Evolutionary conservation across 371 early-diverging fungal species (phyloP).

Genomic region (Mucor indicus): DNA sequence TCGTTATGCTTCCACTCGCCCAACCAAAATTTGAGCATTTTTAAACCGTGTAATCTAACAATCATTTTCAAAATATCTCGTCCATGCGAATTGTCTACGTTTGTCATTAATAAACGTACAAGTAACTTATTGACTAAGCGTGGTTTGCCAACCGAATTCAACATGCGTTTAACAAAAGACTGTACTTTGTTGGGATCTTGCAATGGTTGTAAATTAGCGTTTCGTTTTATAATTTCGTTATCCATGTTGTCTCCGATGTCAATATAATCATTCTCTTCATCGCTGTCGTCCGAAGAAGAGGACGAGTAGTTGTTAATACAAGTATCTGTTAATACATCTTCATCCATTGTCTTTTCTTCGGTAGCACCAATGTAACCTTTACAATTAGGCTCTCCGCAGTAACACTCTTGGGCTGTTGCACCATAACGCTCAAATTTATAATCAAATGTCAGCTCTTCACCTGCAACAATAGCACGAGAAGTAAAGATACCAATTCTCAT

Average conservation of each 20-base stretch:
- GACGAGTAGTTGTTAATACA: not conserved
- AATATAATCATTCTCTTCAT: constrained; percentile 25
- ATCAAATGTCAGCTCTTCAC: constrained; percentile 91
- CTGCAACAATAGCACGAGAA: constrained; percentile 59
- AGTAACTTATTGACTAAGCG: constrained; percentile 50
- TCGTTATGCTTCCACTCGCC: constrained; percentile 46
- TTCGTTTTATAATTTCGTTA: not conserved
- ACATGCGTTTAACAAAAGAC: constrained; percentile 65
- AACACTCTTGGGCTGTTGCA: constrained; percentile 87
- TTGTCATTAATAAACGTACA: constrained; percentile 37
- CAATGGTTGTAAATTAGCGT: constrained; percentile 32
- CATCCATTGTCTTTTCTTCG: constrained; percentile 23
- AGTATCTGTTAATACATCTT: not conserved
- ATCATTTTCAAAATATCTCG: constrained; percentile 40
- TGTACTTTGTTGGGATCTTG: constrained; percentile 57
- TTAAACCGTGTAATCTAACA: constrained; percentile 44
- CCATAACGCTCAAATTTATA: constrained; percentile 90
- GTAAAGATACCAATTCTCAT: constrained; percentile 86
- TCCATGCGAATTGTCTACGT: constrained; percentile 22
- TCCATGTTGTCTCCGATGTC: constrained; percentile 15
- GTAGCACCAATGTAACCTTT: constrained; percentile 90
- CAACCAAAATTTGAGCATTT: constrained; percentile 49
- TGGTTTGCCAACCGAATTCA: constrained; percentile 57
- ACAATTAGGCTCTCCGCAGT: constrained; percentile 88
- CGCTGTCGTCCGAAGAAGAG: constrained; percentile 9